phyloP scores from a whole-genome alignment of 768 basidiomycete species.

The Chalciporus piperatus region DNA sequence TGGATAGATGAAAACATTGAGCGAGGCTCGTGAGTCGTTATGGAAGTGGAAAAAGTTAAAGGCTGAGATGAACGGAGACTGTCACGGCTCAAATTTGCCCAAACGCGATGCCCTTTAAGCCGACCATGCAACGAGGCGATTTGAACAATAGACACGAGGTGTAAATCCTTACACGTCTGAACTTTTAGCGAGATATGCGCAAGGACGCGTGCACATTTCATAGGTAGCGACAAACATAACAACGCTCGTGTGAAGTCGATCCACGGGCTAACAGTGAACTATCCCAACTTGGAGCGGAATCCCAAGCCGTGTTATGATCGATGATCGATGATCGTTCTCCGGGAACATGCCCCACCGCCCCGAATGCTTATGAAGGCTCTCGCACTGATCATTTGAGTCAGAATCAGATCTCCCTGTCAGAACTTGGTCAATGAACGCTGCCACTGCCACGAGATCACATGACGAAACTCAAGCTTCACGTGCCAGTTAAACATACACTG shows the following conservation, averaged over 20 bases:
- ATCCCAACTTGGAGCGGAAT: no score
- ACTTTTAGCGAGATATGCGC: not conserved
- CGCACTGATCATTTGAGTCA: no score
- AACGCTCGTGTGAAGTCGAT: no score
- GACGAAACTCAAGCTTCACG: conserved; percentile 29
- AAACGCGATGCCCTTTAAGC: not conserved
- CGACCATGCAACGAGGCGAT: not conserved
- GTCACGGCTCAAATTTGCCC: not conserved
- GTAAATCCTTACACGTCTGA: not conserved
- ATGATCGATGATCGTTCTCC: no score
- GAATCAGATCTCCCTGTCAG: no score
- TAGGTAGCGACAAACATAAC: not conserved
- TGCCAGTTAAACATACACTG: conserved; percentile 1
- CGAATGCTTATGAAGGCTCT: no score
- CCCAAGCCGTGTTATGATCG: no score
- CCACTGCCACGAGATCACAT: conserved; percentile 16
- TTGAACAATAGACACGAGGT: not conserved
- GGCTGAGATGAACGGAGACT: not conserved
- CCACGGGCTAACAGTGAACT: no score
- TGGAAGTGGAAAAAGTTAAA: conserved; percentile 10
- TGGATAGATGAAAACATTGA: conserved; percentile 67
- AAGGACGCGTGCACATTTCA: not conserved
- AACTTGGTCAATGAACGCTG: not conserved
- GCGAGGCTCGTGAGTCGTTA: conserved; percentile 1
- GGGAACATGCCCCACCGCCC: no score